phyloP scores from a whole-genome alignment of 345 rosid species.

The Populus ilicifolia region DNA sequence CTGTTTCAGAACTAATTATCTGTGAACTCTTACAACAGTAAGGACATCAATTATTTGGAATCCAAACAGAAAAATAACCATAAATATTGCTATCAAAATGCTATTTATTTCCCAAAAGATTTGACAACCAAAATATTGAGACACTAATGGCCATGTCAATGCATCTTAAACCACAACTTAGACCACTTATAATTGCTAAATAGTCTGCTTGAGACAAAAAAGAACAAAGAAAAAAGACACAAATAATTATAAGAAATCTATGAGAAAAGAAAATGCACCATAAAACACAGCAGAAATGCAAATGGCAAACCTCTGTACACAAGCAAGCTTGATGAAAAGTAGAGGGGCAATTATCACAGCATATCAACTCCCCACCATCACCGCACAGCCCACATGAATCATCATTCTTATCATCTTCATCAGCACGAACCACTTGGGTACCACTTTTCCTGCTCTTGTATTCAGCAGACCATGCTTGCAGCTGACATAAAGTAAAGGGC shows the following conservation, averaged over 20 bases:
- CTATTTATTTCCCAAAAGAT: background rate
- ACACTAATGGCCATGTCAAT: background rate
- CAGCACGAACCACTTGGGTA: constrained; percentile 39
- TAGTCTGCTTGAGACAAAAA: background rate
- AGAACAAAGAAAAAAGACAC: background rate
- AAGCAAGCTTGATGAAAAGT: constrained; percentile 87
- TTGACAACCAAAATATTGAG: background rate
- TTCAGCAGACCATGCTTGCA: constrained; percentile 91
- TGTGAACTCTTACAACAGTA: too few species aligned
- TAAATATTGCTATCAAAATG: too few species aligned
- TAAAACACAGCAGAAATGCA: constrained; percentile 14
- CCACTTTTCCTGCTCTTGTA: constrained; percentile 61
- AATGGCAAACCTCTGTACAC: constrained; percentile 59
- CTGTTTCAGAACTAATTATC: background rate
- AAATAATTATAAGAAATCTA: background rate
- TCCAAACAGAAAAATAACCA: too few species aligned
- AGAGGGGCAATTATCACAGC: constrained; percentile 94
- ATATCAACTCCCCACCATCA: constrained; percentile 85
- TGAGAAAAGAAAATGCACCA: background rate
- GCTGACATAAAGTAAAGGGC: constrained; percentile 66
- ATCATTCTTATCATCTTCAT: constrained; percentile 77
- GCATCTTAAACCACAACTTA: background rate
- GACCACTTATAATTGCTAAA: background rate
- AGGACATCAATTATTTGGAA: too few species aligned
- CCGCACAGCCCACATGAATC: constrained; percentile 97